Evolutionary conservation across 768 basidiomycete genomes (phyloP), one percentile per base, ranked within the genome.

Genomic region (Tulasnella sp.): DNA sequence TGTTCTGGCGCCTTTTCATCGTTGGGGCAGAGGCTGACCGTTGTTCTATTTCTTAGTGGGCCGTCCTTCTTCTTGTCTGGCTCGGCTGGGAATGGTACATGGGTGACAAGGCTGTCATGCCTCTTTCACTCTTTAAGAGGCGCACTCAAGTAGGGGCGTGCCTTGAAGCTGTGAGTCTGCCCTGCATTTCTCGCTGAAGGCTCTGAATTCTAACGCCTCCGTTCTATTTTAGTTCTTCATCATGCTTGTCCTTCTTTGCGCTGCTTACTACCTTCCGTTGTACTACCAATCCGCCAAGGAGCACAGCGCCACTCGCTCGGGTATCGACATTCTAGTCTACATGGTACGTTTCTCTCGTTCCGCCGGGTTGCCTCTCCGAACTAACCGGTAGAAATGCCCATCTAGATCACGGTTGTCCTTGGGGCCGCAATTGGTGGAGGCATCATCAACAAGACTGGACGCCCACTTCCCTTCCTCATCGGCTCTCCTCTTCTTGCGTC

Each of bases 91-190:
- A 86, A 75, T 83, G 80, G 71, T 80, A 81, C 81, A 78, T 86
- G 62, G 85, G 85, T 56, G 84, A 86, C 24, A 56, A 81, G 24
- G 86, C 86, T 7, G 85, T 87, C 83, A 84, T 88, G 62, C 85
- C 85, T 19, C 79, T 86, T 39, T 21, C 24, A 8, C 82, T 87
- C 52, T 84, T 87, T 80, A 82, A 81, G 58, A 82, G 83, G 24
- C 81, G 85, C 27, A 84, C 84, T 19, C 82, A 83, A 76, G 75
- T 85, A 56, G 84, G 84, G 8, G 80, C 82, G 19, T 82, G 83
- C 72, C 79, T 82, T 81, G 79, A 83, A 82, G 82, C 84, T 21
- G 58, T 78, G 38, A 36, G 77, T 40, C n/a, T 52, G 1, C 14
- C 52, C 18, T 19, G n/a, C 52, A 10, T n/a, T 0, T 7, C 24